Conservation (phyloP, 2,329 filamentous ascomycete genomes). For the Gremmenia infestans region DNA sequence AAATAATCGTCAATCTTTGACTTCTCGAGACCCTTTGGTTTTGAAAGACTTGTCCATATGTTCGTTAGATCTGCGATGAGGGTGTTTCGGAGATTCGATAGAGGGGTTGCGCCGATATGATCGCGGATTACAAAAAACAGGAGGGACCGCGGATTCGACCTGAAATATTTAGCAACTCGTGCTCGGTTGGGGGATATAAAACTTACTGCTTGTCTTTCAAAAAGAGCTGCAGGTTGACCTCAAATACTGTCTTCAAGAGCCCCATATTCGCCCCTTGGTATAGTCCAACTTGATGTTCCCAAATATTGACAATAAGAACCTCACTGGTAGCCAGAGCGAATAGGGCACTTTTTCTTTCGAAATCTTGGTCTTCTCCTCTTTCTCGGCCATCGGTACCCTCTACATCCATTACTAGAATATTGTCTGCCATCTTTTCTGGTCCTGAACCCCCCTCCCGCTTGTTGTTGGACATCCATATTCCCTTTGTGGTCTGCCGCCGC, state of each 20-base stretch:
- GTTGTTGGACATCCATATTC: slow-evolving; percentile 99
- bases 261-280: slow-evolving; percentile 99
- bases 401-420: slow-evolving; percentile 98
- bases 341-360: slow-evolving; percentile 95
- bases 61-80: slow-evolving; percentile 84
- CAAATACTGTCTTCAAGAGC: slow-evolving; percentile 95
- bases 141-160: slow-evolving; percentile 81
- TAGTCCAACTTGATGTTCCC: slow-evolving; percentile 97
- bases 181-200: not conserved
- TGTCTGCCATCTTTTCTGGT: slow-evolving; percentile 75
- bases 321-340: slow-evolving; percentile 97
- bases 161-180: slow-evolving; percentile 35
- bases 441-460: slow-evolving; percentile 53
- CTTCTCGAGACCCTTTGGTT: slow-evolving; percentile 81
- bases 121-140: slow-evolving; percentile 99
- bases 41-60: slow-evolving; percentile 90
- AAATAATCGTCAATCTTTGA: slow-evolving; percentile 96
- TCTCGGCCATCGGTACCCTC: slow-evolving; percentile 96
- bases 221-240: slow-evolving; percentile 96
- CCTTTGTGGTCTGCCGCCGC: slow-evolving; percentile 94
- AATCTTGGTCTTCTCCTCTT: slow-evolving; percentile 96
- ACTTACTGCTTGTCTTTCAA: slow-evolving; percentile 87
- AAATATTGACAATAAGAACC: slow-evolving; percentile 97
- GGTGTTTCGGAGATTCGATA: slow-evolving; percentile 85
- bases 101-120: slow-evolving; percentile 85